Base-by-base conservation (phyloP, 2,329 filamentous ascomycete species). In the Leptographium radiaticola region DNA sequence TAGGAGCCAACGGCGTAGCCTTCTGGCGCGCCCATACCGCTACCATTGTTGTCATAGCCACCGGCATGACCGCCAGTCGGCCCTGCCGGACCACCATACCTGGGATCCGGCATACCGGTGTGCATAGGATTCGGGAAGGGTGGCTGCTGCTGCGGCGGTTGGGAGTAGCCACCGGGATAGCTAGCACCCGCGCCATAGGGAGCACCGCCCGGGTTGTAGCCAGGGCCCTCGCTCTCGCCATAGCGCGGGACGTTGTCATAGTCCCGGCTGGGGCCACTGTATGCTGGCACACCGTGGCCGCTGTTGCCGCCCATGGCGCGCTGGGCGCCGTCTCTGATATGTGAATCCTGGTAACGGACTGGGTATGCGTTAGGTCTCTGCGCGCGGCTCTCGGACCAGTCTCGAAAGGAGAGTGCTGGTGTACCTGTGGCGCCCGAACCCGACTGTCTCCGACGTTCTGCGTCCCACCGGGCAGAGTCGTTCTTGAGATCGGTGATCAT, bases 401-500 rank as follows among this genome's bases (percentile, higher is more conserved):
- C 71, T 72, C 72, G 74, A 66, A 72, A 76, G 70, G 57, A 56
- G 44, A 49, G 20, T 25, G 71, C 66, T 65, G 68, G 71, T 71
- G 72, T 80, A 81, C 77, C 77, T 80, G 77, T 75, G 15, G 48
- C 48, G 18, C 48, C 48, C 10, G 49, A 9, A 71, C 74, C 74
- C 66, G 70, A 72, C 60, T 71, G 76, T 62, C 73, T 74, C 64
- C 77, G 73, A 65, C 77, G 73, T 68, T 81, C 78, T 66, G 73
- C 74, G 61, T 81, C 77, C 78, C 78, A 81, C 57, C 77, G 74
- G 57, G 76, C 75, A 59, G 78, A 81, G 65, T 81, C 78, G 65
- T 74, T 76, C 62, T 81, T 81, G 55, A 81, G 68, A 60, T 81
- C 77, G 64, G 79, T 76, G 52, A 81, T 81, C 78, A 81, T 81